Evolutionary conservation across 306 rosid genomes (phyloP).

Genomic region (Castanea mollissima): DNA sequence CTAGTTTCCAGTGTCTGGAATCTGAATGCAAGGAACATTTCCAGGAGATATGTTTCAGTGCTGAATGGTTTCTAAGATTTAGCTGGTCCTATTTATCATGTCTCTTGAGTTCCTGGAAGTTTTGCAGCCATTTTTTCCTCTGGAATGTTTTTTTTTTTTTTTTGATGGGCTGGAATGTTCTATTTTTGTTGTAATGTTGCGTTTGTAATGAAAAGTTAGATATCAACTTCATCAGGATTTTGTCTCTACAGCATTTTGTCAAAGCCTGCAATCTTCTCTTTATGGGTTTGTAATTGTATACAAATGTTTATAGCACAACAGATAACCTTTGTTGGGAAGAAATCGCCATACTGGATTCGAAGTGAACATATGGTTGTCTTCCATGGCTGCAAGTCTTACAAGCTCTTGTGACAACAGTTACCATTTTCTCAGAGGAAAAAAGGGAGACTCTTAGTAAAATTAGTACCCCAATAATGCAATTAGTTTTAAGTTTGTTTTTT

Average conservation of each 20-base stretch:
- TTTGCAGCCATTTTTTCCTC: constrained; percentile 20
- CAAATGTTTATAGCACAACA: neutral
- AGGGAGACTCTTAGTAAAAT: too few relatives aligned
- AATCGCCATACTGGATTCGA: neutral
- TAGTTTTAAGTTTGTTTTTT: neutral
- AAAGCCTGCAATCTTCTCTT: neutral
- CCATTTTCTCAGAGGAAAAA: too few relatives aligned
- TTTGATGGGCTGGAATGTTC: neutral
- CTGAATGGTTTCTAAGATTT: constrained; percentile 17
- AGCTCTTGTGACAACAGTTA: neutral
- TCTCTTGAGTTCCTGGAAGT: constrained; percentile 22
- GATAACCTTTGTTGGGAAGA: neutral
- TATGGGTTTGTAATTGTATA: neutral
- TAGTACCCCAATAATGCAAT: neutral
- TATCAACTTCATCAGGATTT: neutral
- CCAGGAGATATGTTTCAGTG: neutral
- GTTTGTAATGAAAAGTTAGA: neutral
- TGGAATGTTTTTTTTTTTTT: neutral
- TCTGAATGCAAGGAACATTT: neutral
- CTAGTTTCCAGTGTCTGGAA: constrained; percentile 20
- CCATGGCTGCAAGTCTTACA: neutral
- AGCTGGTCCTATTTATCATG: constrained; percentile 5
- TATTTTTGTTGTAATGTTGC: neutral
- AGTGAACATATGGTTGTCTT: neutral
- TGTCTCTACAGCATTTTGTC: neutral